phyloP scores from a whole-genome alignment of 768 basidiomycete species.

The Tricholoma sp. region DNA sequence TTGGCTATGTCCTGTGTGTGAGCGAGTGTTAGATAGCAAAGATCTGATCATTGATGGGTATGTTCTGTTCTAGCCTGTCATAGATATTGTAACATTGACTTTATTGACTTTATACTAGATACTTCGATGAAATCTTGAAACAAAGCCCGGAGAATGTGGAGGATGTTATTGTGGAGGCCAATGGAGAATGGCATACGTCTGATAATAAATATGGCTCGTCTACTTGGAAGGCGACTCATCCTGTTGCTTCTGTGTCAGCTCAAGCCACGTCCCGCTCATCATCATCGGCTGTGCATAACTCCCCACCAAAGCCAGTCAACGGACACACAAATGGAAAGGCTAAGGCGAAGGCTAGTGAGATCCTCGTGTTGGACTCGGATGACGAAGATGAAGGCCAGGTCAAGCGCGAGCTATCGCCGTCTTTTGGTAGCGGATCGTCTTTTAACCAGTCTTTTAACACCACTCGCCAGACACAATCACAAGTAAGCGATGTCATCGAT shows the following conservation, averaged over 20 bases:
- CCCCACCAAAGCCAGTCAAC: conserved; percentile 18
- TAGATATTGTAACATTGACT: not conserved
- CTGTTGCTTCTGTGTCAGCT: conserved; percentile 17
- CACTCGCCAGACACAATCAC: conserved; percentile 22
- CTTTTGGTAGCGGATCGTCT: conserved; percentile 41
- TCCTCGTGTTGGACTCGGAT: conserved; percentile 69
- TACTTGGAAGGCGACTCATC: conserved; percentile 61
- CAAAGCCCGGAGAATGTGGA: conserved; percentile 76
- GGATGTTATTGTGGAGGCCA: conserved; percentile 89
- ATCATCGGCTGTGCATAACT: conserved; percentile 18
- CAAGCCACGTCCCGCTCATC: conserved; percentile 27
- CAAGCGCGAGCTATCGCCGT: conserved; percentile 70
- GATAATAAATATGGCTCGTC: conserved; percentile 81
- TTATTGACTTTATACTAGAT: conserved; percentile 50
- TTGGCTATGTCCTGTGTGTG: conserved; percentile 93
- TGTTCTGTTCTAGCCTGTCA: conserved; percentile 10
- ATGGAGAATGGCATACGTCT: conserved; percentile 93
- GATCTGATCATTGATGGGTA: conserved; percentile 93
- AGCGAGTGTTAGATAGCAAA: conserved; percentile 66
- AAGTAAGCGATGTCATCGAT: conserved; percentile 65
- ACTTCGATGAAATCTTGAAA: conserved; percentile 81
- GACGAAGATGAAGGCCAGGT: conserved; percentile 76
- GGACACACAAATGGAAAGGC: conserved; percentile 36
- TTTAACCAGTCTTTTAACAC: not conserved
- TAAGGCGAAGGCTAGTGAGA: conserved; percentile 47